These are phyloP conservation scores for Astraeus odoratus DNA, from an alignment of 768 basidiomycete species.

Conservation along the genomic window DNA sequence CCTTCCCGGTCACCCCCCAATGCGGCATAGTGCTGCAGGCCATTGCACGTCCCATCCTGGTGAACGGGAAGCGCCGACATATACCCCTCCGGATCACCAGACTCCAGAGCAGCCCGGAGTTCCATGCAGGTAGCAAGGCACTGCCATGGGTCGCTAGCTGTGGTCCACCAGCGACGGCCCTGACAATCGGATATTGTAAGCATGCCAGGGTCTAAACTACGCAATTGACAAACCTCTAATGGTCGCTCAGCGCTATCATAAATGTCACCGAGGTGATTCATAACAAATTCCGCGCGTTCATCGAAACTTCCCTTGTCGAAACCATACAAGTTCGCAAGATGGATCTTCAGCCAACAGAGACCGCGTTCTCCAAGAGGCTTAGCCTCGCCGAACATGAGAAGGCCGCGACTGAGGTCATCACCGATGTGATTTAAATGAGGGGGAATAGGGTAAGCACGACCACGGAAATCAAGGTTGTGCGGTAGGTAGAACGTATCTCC, in stretches of 20 bases:
- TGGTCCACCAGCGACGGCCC: conserved; percentile 83
- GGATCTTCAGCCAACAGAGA: conserved; percentile 92
- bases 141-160: conserved; percentile 97
- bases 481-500: conserved; percentile 87
- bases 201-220: not conserved
- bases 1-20: conserved; percentile 88
- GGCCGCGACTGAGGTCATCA: conserved; percentile 84
- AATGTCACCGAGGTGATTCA: conserved; percentile 66
- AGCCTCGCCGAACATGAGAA: conserved; percentile 75
- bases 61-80: conserved; percentile 81
- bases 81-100: conserved; percentile 50
- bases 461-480: conserved; percentile 96
- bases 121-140: conserved; percentile 92
- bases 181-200: conserved; percentile 19
- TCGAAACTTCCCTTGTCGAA: conserved; percentile 94
- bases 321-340: conserved; percentile 87
- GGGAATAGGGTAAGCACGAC: conserved; percentile 93
- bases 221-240: conserved; percentile 45
- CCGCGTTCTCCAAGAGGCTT: conserved; percentile 81
- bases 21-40: conserved; percentile 97
- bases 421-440: conserved; percentile 95
- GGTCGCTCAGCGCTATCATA: conserved; percentile 80
- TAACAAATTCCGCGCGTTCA: conserved; percentile 78
- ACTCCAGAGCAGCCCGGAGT: conserved; percentile 71
- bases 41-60: conserved; percentile 98